Conservation (phyloP, 2,329 filamentous ascomycete species). For the Exophiala sp. region DNA sequence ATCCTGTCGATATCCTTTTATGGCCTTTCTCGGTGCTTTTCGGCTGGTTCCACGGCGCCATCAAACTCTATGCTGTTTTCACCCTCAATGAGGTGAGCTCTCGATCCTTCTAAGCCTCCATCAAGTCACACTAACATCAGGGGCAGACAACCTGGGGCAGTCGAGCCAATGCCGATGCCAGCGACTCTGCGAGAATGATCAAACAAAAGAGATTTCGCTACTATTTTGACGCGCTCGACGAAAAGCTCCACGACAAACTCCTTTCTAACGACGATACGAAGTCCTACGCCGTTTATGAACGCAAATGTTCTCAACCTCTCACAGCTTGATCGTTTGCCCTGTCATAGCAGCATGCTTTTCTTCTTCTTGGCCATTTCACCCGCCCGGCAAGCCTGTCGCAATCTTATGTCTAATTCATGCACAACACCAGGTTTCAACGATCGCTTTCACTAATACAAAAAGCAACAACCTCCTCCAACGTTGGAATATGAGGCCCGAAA, state of each 20-base stretch:
- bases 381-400: neutral
- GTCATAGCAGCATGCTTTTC: neutral
- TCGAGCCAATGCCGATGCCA: slow-evolving; percentile 80
- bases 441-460: too few species aligned
- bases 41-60: slow-evolving; percentile 85
- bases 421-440: slow-evolving; percentile 7
- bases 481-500: slow-evolving; percentile 4
- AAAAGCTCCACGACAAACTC: slow-evolving; percentile 22
- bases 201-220: slow-evolving; percentile 19
- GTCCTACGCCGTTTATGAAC: slow-evolving; percentile 19
- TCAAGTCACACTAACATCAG: slow-evolving; percentile 25
- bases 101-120: neutral
- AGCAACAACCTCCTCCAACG: slow-evolving; percentile 11
- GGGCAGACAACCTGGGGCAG: slow-evolving; percentile 88
- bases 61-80: slow-evolving; percentile 81
- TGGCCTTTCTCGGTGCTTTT: slow-evolving; percentile 82
- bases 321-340: slow-evolving; percentile 12
- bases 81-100: slow-evolving; percentile 73
- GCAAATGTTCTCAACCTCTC: slow-evolving; percentile 19
- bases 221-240: slow-evolving; percentile 10
- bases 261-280: slow-evolving; percentile 20
- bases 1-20: slow-evolving; percentile 73
- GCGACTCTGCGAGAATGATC: slow-evolving; percentile 66
- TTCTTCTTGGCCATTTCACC: neutral
- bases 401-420: slow-evolving; percentile 1